Evolutionary conservation across 2,329 filamentous ascomycete species (phyloP).

Genomic region (Venturia effusa): DNA sequence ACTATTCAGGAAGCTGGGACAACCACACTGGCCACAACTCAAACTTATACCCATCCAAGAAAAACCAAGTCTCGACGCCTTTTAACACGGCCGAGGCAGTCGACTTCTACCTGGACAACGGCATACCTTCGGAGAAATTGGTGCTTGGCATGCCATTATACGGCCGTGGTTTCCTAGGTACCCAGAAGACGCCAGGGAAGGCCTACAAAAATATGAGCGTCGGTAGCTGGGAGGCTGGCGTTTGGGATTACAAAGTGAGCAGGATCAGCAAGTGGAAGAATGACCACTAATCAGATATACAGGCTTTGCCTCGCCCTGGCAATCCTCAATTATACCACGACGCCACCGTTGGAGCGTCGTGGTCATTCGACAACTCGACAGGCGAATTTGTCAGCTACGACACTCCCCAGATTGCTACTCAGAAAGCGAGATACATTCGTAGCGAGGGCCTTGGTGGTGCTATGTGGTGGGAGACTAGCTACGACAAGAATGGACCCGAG

Average conservation of each 20-base stretch:
- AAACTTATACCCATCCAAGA: slow-evolving; percentile 55
- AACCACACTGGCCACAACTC: slow-evolving; percentile 61
- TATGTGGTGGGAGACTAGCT: slow-evolving; percentile 97
- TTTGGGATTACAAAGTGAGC: slow-evolving; percentile 72
- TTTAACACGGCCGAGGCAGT: slow-evolving; percentile 68
- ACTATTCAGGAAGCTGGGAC: slow-evolving; percentile 70
- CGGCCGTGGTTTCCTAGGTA: slow-evolving; percentile 72
- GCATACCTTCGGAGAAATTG: slow-evolving; percentile 59
- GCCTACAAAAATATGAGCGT: slow-evolving; percentile 62
- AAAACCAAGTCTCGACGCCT: slow-evolving; percentile 56
- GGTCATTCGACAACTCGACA: slow-evolving; percentile 56
- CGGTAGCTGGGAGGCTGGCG: slow-evolving; percentile 74
- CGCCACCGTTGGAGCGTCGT: slow-evolving; percentile 35
- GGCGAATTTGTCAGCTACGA: slow-evolving; percentile 68
- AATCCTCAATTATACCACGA: neutral
- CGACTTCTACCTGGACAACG: slow-evolving; percentile 52
- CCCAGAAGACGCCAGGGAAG: slow-evolving; percentile 54
- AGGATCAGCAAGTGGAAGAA: neutral
- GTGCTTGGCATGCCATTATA: slow-evolving; percentile 90
- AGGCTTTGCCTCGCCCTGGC: neutral
- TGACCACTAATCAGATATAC: neutral
- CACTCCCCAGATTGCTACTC: slow-evolving; percentile 52
- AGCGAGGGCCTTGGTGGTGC: slow-evolving; percentile 61
- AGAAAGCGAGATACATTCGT: slow-evolving; percentile 64
- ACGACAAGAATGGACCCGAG: slow-evolving; percentile 52